A percentile compares a stretch with the other conserved stretches of the same genome.
Evolutionary conservation across 345 rosid genomes (phyloP).

Genomic region (Eucalyptus cloeziana): DNA sequence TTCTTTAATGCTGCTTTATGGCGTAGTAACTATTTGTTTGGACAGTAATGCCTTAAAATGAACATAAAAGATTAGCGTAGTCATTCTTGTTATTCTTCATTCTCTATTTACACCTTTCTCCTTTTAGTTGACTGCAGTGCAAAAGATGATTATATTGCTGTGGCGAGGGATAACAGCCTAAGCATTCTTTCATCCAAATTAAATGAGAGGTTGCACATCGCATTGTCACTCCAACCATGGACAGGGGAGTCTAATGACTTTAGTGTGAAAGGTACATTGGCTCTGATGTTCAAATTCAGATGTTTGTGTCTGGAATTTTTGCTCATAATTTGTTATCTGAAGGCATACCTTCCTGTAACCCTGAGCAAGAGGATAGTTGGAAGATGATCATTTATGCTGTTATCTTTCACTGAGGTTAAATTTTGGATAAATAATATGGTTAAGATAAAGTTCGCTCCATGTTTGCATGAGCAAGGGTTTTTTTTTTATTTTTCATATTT

Average conservation of each 20-base stretch:
- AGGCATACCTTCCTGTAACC: not conserved
- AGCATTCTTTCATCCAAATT: conserved; percentile 59
- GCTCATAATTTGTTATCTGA: not conserved
- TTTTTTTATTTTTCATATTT: not conserved
- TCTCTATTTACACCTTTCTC: not conserved
- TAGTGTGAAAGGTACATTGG: conserved; percentile 48
- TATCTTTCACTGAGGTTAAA: not conserved
- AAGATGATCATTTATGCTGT: not conserved
- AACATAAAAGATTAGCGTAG: not conserved
- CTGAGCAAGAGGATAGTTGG: not conserved
- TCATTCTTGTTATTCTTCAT: not conserved
- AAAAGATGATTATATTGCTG: conserved; percentile 57
- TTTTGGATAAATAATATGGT: not conserved
- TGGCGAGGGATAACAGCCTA: conserved; percentile 44
- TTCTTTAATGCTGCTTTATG: not conserved
- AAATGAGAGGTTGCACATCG: conserved; percentile 37
- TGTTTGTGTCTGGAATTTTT: not conserved
- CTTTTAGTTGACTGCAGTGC: conserved; percentile 62
- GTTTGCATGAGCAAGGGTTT: not conserved
- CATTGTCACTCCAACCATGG: conserved; percentile 51
- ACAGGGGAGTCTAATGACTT: conserved; percentile 25
- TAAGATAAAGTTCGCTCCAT: not conserved
- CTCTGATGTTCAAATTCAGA: not conserved
- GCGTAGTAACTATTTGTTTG: not conserved
- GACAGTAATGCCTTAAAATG: not conserved